Percentiles rank a stretch among this genome's conserved stretches.
Evolutionary conservation across 2,329 filamentous ascomycete genomes (phyloP).

Genomic region (Alternaria angustiovoidea): DNA sequence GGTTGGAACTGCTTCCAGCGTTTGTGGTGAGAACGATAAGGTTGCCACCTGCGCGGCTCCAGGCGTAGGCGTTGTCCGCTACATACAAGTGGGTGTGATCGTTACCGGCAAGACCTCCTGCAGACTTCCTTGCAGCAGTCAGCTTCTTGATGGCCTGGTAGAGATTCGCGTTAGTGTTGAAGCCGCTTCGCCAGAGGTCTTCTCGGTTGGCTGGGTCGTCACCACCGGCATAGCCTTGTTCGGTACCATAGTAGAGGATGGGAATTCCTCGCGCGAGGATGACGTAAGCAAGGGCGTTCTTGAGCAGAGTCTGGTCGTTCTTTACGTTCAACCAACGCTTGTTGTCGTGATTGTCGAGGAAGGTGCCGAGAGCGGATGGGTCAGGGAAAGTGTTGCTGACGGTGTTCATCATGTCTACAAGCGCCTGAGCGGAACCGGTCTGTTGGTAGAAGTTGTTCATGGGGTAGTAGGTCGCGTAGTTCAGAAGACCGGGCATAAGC

Average conservation of each 20-base stretch:
- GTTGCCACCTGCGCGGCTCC: slow-evolving; percentile 55
- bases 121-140: slow-evolving; percentile 38
- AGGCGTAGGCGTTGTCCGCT: slow-evolving; percentile 55
- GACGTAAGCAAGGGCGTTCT: slow-evolving; percentile 51
- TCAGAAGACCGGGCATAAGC: slow-evolving; percentile 66
- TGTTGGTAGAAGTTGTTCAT: slow-evolving; percentile 51
- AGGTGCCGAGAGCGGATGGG: slow-evolving; percentile 48
- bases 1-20: slow-evolving; percentile 50
- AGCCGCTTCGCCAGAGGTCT: slow-evolving; percentile 50
- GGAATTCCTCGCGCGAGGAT: slow-evolving; percentile 51
- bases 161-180: slow-evolving; percentile 41
- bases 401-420: slow-evolving; percentile 48
- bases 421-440: slow-evolving; percentile 37
- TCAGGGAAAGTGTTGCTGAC: slow-evolving; percentile 44
- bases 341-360: slow-evolving; percentile 53
- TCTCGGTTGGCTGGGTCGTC: slow-evolving; percentile 53
- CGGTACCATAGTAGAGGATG: slow-evolving; percentile 52
- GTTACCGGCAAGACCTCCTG: slow-evolving; percentile 55
- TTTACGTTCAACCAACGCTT: slow-evolving; percentile 49
- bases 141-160: slow-evolving; percentile 42
- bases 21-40: slow-evolving; percentile 59
- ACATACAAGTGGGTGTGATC: slow-evolving; percentile 58
- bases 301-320: slow-evolving; percentile 47
- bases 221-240: slow-evolving; percentile 49
- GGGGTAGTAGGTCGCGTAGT: slow-evolving; percentile 63